phyloP scores from a whole-genome alignment of 1,284 basidiomycete species.

The Psilocybe mexicana region DNA sequence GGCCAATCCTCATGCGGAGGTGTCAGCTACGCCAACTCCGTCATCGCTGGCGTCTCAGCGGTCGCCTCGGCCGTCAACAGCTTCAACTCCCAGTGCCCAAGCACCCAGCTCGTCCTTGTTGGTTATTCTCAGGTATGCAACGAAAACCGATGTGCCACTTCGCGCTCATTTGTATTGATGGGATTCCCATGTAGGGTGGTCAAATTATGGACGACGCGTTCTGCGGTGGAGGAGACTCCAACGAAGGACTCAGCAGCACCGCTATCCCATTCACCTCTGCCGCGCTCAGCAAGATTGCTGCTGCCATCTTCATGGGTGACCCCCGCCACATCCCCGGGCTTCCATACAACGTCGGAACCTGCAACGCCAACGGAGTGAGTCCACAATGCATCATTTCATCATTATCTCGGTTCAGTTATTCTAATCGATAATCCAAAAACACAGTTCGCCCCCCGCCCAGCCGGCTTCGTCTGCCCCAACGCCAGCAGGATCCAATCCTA shows the following conservation, averaged over 20 bases:
- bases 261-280: constrained; percentile 29
- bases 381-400: background rate
- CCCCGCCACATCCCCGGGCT: constrained; percentile 30
- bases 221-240: constrained; percentile 32
- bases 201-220: constrained; percentile 35
- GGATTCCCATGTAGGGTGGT: constrained; percentile 24
- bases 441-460: constrained; percentile 32
- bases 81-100: constrained; percentile 31
- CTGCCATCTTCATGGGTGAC: constrained; percentile 35
- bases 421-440: background rate
- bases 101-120: constrained; percentile 30
- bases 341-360: constrained; percentile 33
- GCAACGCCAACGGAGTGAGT: constrained; percentile 30
- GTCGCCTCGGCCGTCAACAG: constrained; percentile 29
- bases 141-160: background rate
- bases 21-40: constrained; percentile 32
- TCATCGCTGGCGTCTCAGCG: constrained; percentile 27
- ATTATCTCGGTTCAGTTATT: background rate
- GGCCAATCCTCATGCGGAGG: constrained; percentile 30
- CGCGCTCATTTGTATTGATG: background rate
- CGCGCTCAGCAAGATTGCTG: constrained; percentile 30
- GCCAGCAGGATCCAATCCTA: constrained; percentile 30
- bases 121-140: constrained; percentile 31
- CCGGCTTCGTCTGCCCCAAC: constrained; percentile 32
- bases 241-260: constrained; percentile 28